phyloP scores from a whole-genome alignment of 768 basidiomycete genomes.

The Coprinopsis sp. region DNA sequence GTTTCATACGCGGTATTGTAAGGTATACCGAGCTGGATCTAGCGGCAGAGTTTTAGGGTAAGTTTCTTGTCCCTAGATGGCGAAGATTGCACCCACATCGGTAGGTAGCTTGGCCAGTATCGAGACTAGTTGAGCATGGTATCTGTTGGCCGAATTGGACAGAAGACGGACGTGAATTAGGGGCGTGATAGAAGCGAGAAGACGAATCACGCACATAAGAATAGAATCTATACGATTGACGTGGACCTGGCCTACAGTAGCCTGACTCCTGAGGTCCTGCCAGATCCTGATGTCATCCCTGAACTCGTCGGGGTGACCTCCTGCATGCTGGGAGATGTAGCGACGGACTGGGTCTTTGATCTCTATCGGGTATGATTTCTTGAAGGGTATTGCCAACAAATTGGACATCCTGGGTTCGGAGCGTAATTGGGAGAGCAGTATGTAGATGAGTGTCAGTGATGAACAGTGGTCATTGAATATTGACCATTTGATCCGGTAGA shows the following conservation, averaged over 20 bases:
- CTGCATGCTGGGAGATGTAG: slow-evolving; percentile 65
- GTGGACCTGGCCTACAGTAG: slow-evolving; percentile 45
- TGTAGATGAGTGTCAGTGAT: too few relatives aligned
- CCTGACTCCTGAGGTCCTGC: slow-evolving; percentile 60
- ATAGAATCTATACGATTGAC: slow-evolving; percentile 49
- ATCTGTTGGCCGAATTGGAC: slow-evolving; percentile 43
- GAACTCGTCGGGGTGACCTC: slow-evolving; percentile 83
- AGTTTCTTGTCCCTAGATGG: background rate
- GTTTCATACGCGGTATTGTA: slow-evolving; percentile 72
- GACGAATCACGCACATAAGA: slow-evolving; percentile 49
- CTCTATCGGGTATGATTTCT: slow-evolving; percentile 55
- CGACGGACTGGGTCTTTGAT: slow-evolving; percentile 52
- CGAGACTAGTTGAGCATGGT: slow-evolving; percentile 86
- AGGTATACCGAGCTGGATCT: slow-evolving; percentile 70
- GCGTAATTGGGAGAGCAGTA: background rate
- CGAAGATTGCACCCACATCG: slow-evolving; percentile 44
- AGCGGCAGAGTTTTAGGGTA: background rate
- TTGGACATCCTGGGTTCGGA: slow-evolving; percentile 58
- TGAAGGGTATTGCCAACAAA: slow-evolving; percentile 70
- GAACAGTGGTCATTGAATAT: too few relatives aligned
- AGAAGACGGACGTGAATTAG: slow-evolving; percentile 1
- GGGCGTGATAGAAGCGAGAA: background rate
- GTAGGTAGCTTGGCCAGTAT: slow-evolving; percentile 80
- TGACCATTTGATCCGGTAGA: too few relatives aligned
- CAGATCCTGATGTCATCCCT: slow-evolving; percentile 70